Conservation (phyloP, 2,329 filamentous ascomycete species). For the Arthrobotrys sinensis region DNA sequence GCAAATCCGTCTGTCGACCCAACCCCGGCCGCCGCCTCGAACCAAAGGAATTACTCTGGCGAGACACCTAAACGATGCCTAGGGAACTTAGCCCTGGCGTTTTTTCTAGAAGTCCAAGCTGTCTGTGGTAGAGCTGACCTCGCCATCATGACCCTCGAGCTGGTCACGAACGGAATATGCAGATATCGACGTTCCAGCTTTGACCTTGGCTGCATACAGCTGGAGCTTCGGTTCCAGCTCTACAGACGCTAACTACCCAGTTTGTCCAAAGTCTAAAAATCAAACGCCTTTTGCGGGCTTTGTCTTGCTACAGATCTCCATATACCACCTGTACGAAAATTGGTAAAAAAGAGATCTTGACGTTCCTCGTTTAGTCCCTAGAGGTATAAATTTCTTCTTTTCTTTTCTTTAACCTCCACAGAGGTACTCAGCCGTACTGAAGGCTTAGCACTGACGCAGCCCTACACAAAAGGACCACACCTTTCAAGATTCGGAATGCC, state of each 20-base stretch:
- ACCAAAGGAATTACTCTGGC: slow-evolving; percentile 38
- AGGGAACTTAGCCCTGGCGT: slow-evolving; percentile 18
- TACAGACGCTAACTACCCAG: slow-evolving; percentile 8
- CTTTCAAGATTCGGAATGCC: slow-evolving; percentile 15
- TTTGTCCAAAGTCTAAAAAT: slow-evolving; percentile 18
- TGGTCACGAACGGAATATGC: slow-evolving; percentile 47
- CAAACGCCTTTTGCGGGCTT: slow-evolving; percentile 30
- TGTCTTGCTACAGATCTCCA: slow-evolving; percentile 28
- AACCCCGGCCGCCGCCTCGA: slow-evolving; percentile 31
- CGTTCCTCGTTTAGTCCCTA: slow-evolving; percentile 26
- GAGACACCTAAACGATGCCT: slow-evolving; percentile 24
- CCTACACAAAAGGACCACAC: slow-evolving; percentile 36
- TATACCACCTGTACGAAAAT: neutral
- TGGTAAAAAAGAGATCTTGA: slow-evolving; percentile 13
- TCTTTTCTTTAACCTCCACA: slow-evolving; percentile 15
- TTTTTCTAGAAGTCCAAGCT: slow-evolving; percentile 50
- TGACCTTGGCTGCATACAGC: slow-evolving; percentile 35
- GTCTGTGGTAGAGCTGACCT: slow-evolving; percentile 52
- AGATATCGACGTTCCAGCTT: slow-evolving; percentile 25
- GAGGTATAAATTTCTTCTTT: slow-evolving; percentile 5
- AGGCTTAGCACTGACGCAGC: slow-evolving; percentile 60
- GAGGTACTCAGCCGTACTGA: slow-evolving; percentile 45
- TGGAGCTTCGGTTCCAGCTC: slow-evolving; percentile 36
- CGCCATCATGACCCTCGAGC: slow-evolving; percentile 55
- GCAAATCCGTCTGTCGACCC: slow-evolving; percentile 58